Evolutionary conservation across 2,329 filamentous ascomycete genomes (phyloP).

Genomic region (Scleromitrula shiraiana): DNA sequence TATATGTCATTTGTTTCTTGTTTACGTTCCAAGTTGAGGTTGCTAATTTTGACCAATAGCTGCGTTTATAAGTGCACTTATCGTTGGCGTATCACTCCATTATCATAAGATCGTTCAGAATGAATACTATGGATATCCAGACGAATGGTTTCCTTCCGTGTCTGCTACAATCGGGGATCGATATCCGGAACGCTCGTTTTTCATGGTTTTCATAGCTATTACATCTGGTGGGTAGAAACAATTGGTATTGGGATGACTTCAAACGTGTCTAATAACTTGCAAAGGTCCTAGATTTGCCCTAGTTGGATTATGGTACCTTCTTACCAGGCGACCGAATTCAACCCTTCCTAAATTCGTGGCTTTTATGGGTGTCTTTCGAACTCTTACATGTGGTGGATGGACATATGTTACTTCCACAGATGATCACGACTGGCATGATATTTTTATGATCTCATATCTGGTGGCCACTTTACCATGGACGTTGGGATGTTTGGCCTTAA

Average conservation of each 20-base stretch:
- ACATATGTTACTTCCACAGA: conserved; percentile 98
- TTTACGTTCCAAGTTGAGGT: neutral
- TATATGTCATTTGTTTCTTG: neutral
- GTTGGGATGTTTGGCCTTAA: conserved; percentile 77
- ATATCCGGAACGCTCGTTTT: conserved; percentile 93
- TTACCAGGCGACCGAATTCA: conserved; percentile 69
- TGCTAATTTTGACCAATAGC: conserved; percentile 37
- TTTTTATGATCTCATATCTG: conserved; percentile 98
- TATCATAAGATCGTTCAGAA: conserved; percentile 98
- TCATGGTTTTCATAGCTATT: conserved; percentile 94
- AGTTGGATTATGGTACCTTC: conserved; percentile 83
- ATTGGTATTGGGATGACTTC: neutral
- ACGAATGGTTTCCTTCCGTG: conserved; percentile 96
- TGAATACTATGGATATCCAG: conserved; percentile 86
- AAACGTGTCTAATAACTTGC: conserved; percentile 13
- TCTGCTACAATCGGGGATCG: conserved; percentile 95
- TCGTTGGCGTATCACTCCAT: conserved; percentile 75
- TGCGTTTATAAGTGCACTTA: conserved; percentile 78
- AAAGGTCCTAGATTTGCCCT: conserved; percentile 85
- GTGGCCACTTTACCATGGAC: conserved; percentile 95
- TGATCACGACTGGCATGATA: conserved; percentile 97
- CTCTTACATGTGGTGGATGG: conserved; percentile 93
- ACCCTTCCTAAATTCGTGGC: conserved; percentile 75
- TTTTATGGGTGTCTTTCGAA: conserved; percentile 74
- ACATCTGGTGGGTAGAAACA: conserved; percentile 60